Percentiles rank a stretch among this genome's conserved stretches.
Conservation (phyloP, 1,284 basidiomycete species). For the Microbotryomycetes sp. region DNA sequence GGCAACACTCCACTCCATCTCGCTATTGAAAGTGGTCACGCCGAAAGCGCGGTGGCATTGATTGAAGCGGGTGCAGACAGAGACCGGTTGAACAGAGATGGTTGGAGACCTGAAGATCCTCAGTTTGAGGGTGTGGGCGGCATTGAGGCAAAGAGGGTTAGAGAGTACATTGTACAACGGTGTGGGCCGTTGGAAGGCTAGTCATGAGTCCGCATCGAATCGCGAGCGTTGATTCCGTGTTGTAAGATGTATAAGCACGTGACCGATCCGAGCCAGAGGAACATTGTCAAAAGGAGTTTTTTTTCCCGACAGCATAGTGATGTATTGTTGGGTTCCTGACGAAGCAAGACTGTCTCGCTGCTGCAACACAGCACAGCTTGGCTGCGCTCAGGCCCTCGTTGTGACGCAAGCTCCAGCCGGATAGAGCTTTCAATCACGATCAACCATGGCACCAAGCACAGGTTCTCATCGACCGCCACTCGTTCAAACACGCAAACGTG, state of each 20-base stretch:
- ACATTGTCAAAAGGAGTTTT: too few relatives aligned
- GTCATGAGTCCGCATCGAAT: too few relatives aligned
- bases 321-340: too few relatives aligned
- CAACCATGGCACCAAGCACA: neutral
- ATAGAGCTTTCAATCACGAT: too few relatives aligned
- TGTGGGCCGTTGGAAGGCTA: constrained; percentile 23
- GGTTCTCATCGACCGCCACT: neutral
- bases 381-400: too few relatives aligned
- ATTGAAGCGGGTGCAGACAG: constrained; percentile 92
- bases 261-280: too few relatives aligned
- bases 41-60: constrained; percentile 74
- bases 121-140: constrained; percentile 73
- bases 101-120: constrained; percentile 54
- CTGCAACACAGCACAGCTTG: too few relatives aligned
- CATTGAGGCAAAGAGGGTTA: constrained; percentile 69
- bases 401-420: too few relatives aligned
- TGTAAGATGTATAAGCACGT: too few relatives aligned
- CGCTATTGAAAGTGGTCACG: constrained; percentile 89
- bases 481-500: neutral
- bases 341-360: too few relatives aligned
- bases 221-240: too few relatives aligned
- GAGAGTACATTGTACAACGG: constrained; percentile 49
- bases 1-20: constrained; percentile 94
- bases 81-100: constrained; percentile 57
- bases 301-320: too few relatives aligned